These are phyloP conservation scores for Arthrinium phaeospermum DNA, from an alignment of 2,329 filamentous ascomycete species.

Conservation along the genomic window DNA sequence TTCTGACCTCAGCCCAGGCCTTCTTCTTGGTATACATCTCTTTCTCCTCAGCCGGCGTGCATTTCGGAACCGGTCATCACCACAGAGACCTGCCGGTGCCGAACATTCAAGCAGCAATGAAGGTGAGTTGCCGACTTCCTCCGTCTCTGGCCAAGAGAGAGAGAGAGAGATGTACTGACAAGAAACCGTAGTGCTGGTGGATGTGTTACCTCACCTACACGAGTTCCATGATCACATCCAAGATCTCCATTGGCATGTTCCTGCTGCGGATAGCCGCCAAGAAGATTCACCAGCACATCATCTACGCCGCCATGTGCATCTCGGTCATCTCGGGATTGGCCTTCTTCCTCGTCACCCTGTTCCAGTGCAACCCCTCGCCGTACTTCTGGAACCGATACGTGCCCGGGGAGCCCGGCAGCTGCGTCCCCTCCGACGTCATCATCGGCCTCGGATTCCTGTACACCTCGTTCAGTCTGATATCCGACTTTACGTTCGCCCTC, in stretches of 20 bases:
- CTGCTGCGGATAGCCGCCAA: constrained; percentile 31
- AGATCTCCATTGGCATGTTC: constrained; percentile 32
- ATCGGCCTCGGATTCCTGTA: constrained; percentile 52
- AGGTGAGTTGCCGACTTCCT: constrained; percentile 1
- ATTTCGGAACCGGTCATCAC: constrained; percentile 23
- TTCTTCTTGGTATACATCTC: constrained; percentile 14
- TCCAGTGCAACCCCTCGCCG: constrained; percentile 29
- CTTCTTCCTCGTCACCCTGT: constrained; percentile 34
- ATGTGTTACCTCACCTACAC: constrained; percentile 32
- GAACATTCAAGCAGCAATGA: constrained; percentile 13
- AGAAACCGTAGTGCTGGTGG: constrained; percentile 30
- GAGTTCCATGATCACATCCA: constrained; percentile 31
- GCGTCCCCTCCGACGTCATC: constrained; percentile 43
- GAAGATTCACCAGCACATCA: constrained; percentile 28
- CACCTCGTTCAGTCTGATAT: constrained; percentile 48
- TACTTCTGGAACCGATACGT: constrained; percentile 31
- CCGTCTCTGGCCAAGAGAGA: not conserved
- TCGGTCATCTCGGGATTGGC: constrained; percentile 28
- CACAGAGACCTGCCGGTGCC: constrained; percentile 5
- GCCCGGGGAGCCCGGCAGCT: constrained; percentile 28
- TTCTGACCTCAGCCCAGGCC: not conserved
- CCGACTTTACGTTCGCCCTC: constrained; percentile 59
- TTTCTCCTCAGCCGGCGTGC: constrained; percentile 20
- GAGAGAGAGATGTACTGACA: not conserved
- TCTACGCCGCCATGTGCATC: constrained; percentile 28